These are phyloP conservation scores for Tetrahymena elliotti DNA, from an alignment of 73 alveolate species.

Conservation along the genomic window DNA sequence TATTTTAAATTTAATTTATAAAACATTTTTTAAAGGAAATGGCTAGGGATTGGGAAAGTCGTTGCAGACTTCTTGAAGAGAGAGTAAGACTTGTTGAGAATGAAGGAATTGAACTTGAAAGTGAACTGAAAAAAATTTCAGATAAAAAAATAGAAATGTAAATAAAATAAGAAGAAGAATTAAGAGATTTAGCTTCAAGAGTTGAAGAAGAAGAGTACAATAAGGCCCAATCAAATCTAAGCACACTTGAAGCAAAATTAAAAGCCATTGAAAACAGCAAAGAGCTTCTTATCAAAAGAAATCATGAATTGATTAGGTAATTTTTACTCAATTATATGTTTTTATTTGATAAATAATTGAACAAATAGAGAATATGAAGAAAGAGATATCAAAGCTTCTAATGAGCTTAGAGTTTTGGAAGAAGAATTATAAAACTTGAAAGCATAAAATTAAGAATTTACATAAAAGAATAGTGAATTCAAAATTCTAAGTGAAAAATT, in stretches of 20 bases:
- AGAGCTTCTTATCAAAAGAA: constrained; percentile 17
- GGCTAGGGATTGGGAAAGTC: constrained; percentile 43
- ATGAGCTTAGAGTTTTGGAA: constrained; percentile 17
- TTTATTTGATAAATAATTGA: background rate
- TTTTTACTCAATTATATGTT: background rate
- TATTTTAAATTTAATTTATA: background rate
- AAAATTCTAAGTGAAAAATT: constrained; percentile 11
- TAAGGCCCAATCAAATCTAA: constrained; percentile 6
- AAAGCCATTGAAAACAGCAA: constrained; percentile 42
- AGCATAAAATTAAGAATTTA: constrained; percentile 26
- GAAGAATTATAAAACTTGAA: constrained; percentile 34
- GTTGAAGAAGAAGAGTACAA: constrained; percentile 36
- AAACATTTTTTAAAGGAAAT: constrained; percentile 9
- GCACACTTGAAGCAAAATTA: constrained; percentile 30
- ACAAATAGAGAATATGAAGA: constrained; percentile 16
- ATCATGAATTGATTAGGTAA: constrained; percentile 23
- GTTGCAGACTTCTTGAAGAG: constrained; percentile 33
- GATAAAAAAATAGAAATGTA: constrained; percentile 31
- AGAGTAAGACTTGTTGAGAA: constrained; percentile 29
- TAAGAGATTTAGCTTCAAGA: constrained; percentile 39
- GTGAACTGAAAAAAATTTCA: constrained; percentile 16
- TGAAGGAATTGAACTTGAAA: constrained; percentile 24
- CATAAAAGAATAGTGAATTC: constrained; percentile 12
- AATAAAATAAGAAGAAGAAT: constrained; percentile 37
- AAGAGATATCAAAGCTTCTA: constrained; percentile 17